Conservation (phyloP, 176 grass and related monocot species). For the Thinopyrum elongatum region DNA sequence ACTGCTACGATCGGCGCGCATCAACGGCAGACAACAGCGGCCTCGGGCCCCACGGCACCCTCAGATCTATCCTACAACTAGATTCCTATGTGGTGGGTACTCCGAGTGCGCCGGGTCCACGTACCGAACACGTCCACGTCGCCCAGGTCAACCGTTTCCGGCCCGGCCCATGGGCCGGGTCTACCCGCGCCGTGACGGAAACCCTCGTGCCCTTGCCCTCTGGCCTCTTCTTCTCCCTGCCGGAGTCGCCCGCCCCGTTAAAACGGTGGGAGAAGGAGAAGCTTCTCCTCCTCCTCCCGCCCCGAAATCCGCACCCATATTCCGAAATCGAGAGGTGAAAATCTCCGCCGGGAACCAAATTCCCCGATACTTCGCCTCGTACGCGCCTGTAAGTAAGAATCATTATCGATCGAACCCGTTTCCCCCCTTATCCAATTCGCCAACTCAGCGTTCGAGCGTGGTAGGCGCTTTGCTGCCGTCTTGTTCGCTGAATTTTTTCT, state of each 20-base stretch:
- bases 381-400: not conserved
- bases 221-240: constrained; percentile 21
- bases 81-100: not conserved
- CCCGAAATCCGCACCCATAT: constrained; percentile 24
- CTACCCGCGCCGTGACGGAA: not conserved
- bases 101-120: constrained; percentile 1
- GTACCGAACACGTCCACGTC: not conserved
- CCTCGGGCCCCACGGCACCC: not conserved
- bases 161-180: constrained; percentile 9
- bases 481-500: not conserved
- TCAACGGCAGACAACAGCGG: not conserved
- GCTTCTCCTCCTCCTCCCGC: constrained; percentile 15
- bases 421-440: not conserved
- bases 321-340: constrained; percentile 14
- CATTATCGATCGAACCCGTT: not conserved
- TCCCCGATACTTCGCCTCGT: not conserved
- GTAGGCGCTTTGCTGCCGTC: not conserved
- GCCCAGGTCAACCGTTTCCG: not conserved
- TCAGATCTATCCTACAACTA: not conserved
- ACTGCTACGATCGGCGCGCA: not conserved
- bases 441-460: not conserved
- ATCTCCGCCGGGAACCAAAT: not conserved
- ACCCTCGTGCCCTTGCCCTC: not conserved
- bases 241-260: constrained; percentile 14
- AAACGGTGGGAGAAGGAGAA: constrained; percentile 27